Evolutionary conservation across 352 stramenopile genomes (phyloP), one percentile per base, ranked within the genome.

Genomic region (Phytophthora agathidicida): DNA sequence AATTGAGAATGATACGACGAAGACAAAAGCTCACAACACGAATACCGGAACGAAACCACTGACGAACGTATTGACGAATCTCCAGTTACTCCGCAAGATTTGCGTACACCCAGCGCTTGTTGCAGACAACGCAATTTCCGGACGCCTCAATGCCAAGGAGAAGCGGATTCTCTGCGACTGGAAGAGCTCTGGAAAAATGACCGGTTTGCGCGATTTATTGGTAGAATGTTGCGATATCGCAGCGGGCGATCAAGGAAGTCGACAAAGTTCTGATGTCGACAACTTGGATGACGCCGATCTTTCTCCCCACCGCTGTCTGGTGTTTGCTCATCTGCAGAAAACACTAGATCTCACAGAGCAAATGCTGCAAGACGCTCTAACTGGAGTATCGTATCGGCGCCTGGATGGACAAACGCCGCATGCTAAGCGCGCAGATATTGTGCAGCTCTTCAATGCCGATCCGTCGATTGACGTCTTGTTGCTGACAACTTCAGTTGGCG

Each of bases 31-130:
- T 65, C 45, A 22, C 19, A 20, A 24, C n/a, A 33, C 24, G 14
- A 49, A 43, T 13, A 10, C 16, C 5, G 42, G 54, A 11, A 32
- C 37, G 7, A 64, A 74, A n/a, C 45, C 44, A 30, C 46, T 61
- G 3, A 53, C 51, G 13, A 79, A 77, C 28, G 81, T 91, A 19
- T 60, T 94, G 3, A 70, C 60, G 36, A 85, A 84, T 54, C 67
- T 94, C 3, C 79, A 89, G 26, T 14, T 97, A 31, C 71, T 99
- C 22, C 77, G 97, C 37, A 86, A 98, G 42, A 88, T 98, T 35
- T 99, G 96, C 54, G 97, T 98, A 14, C 96, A 99, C 53, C 97
- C 97, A 6, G 65, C 82, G 16, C 80, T 99, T 9, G 87, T 97
- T 13, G 54, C 63, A 13, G 42, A 80, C 10, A 46, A 75, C 7